phyloP scores from a whole-genome alignment of 148 eudicot species.

The Arctostaphylos glauca region DNA sequence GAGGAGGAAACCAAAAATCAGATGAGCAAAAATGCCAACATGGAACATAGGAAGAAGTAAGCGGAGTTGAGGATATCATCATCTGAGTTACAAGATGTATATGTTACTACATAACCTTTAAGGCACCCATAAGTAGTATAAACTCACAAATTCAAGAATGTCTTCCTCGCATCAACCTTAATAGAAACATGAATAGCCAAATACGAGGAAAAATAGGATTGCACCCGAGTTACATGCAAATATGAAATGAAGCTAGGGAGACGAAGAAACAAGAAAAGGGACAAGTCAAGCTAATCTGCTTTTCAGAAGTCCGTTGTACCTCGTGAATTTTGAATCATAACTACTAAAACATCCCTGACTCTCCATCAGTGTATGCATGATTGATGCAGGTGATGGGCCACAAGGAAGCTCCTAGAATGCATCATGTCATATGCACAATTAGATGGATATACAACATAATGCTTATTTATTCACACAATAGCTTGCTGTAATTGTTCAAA shows the following conservation, averaged over 20 bases:
- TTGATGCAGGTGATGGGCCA: neutral
- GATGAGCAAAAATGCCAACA: neutral
- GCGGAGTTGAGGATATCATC: neutral
- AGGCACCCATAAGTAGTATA: neutral
- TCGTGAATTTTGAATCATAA: neutral
- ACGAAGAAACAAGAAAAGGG: neutral
- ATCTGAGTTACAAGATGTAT: neutral
- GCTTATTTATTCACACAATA: neutral
- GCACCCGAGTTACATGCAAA: neutral
- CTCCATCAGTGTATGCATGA: neutral
- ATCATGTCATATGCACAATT: neutral
- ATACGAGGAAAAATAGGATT: neutral
- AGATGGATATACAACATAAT: neutral
- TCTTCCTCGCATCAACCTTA: neutral
- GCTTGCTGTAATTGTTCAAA: neutral
- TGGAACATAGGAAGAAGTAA: neutral
- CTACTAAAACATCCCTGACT: neutral
- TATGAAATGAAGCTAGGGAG: neutral
- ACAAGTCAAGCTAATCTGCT: neutral
- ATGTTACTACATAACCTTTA: neutral
- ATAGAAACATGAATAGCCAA: neutral
- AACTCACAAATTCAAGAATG: neutral
- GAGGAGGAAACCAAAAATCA: neutral
- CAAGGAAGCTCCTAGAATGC: slow-evolving; percentile 2
- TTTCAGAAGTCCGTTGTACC: neutral